Evolutionary conservation across 1,284 basidiomycete species (phyloP).

Genomic region (Malassezia caprae): DNA sequence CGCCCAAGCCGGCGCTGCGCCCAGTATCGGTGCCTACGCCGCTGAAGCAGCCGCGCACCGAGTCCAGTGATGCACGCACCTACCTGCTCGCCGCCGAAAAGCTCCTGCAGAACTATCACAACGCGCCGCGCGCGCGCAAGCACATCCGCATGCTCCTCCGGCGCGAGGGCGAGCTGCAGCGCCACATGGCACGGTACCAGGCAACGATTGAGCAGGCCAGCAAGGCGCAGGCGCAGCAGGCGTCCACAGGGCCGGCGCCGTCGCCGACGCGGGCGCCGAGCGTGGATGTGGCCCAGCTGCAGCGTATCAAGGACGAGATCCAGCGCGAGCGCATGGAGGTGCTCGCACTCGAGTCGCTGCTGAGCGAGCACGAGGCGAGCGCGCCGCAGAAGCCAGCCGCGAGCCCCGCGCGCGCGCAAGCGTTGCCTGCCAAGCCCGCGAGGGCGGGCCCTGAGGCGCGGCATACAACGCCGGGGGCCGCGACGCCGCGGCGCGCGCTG

Average conservation of each 20-base stretch:
- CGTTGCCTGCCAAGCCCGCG: background rate
- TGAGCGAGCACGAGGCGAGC: slow-evolving; percentile 23
- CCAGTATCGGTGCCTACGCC: slow-evolving; percentile 9
- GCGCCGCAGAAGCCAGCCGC: background rate
- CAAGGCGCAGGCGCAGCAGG: slow-evolving; percentile 7
- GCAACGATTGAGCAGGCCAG: slow-evolving; percentile 20
- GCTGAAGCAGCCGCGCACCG: slow-evolving; percentile 28
- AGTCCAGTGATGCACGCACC: slow-evolving; percentile 17
- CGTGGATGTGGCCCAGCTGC: slow-evolving; percentile 7
- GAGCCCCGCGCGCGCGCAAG: background rate
- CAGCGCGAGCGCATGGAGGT: slow-evolving; percentile 43
- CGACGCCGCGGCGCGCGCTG: background rate
- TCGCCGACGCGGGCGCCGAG: background rate
- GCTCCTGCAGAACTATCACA: slow-evolving; percentile 15
- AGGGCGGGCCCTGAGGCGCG: background rate
- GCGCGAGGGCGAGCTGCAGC: slow-evolving; percentile 23
- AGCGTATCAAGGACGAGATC: slow-evolving; percentile 22
- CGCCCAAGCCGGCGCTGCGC: slow-evolving; percentile 1
- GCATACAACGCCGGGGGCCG: background rate
- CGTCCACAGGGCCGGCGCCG: background rate
- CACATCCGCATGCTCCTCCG: slow-evolving; percentile 41
- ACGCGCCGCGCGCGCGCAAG: slow-evolving; percentile 35
- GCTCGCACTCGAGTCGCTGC: slow-evolving; percentile 42
- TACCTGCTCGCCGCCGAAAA: slow-evolving; percentile 14
- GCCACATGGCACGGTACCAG: slow-evolving; percentile 23